Evolutionary conservation across 2,329 filamentous ascomycete species (phyloP).

Genomic region (Fusarium sp.): DNA sequence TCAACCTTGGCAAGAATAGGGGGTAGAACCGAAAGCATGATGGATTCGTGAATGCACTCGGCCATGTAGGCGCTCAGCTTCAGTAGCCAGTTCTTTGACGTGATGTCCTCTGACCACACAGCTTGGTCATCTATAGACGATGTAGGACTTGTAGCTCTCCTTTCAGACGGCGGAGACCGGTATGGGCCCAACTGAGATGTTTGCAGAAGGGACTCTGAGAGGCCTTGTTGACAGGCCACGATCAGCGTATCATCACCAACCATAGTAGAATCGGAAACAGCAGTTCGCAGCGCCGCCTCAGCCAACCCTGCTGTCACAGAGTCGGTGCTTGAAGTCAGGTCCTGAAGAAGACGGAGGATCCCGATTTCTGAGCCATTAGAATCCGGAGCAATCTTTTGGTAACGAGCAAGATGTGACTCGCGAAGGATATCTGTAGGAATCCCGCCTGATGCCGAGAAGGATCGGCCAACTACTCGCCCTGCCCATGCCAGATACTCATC

Average conservation of each 20-base stretch:
- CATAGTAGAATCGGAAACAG: slow-evolving; percentile 66
- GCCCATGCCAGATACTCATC: slow-evolving; percentile 85
- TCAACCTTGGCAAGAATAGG: slow-evolving; percentile 74
- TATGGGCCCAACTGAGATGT: slow-evolving; percentile 71
- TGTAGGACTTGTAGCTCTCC: slow-evolving; percentile 5
- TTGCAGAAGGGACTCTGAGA: slow-evolving; percentile 64
- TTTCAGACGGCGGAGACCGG: slow-evolving; percentile 67
- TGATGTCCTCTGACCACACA: slow-evolving; percentile 54
- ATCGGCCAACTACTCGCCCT: slow-evolving; percentile 83
- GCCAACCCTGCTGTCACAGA: slow-evolving; percentile 69
- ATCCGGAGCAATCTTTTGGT: slow-evolving; percentile 59
- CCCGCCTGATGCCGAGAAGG: slow-evolving; percentile 81
- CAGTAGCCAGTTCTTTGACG: slow-evolving; percentile 69
- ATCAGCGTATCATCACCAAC: slow-evolving; percentile 62
- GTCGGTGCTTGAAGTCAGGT: slow-evolving; percentile 70
- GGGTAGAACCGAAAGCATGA: slow-evolving; percentile 76
- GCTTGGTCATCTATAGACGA: slow-evolving; percentile 32
- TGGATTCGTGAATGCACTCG: slow-evolving; percentile 69
- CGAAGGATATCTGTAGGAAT: slow-evolving; percentile 70
- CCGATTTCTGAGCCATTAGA: slow-evolving; percentile 71
- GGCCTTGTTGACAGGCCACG: slow-evolving; percentile 62
- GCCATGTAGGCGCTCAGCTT: slow-evolving; percentile 72
- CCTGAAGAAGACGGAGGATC: slow-evolving; percentile 71
- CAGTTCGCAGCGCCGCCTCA: slow-evolving; percentile 69
- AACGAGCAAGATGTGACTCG: slow-evolving; percentile 69